Evolutionary conservation across 2,329 filamentous ascomycete species (phyloP), one percentile per base, ranked within the genome.

Genomic region (Thelonectria discophora): DNA sequence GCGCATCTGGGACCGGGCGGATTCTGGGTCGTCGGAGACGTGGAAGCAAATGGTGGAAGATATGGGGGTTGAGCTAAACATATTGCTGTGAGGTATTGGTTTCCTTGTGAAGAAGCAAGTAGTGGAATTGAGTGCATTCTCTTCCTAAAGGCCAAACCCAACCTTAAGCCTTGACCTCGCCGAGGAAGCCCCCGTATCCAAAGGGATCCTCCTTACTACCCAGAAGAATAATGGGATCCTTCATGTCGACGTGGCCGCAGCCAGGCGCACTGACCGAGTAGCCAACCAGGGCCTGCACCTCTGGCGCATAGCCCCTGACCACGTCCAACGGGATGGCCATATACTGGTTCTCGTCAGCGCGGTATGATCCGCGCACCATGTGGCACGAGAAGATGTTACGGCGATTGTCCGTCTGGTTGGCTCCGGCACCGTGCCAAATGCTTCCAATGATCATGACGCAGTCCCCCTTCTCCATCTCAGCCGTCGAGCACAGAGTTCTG

Each of bases 401-500:
- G 39, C 48, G 48, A 15, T 37, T 40, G 11, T 47, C 27, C 3
- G 55, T 47, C 11, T 24, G 52, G 27, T 58, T 58, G n/a, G 43
- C 40, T 1, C 55, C 55, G 7, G 55, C 55, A 4, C 55, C 55
- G 37, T 58, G 55, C 55, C 55, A 58, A n/a, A 58, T 39, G 34
- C 48, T 53, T 2, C 55, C 55, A 12, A 58, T 58, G 21, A 58
- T 58, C 10, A 58, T 32, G 11, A 58, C 40, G 6, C 47, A 48
- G 32, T 58, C 55, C 2, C 55, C 55, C 30, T 47, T 48, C 1
- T 18, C 32, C 40, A 58, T 46, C 42, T 58, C 55, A 15, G 34
- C 27, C 3, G 55, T 58, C 12, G 55, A 58, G 12, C 56, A 58
- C 1, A 53, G 40, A 12, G 49, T 27, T 11, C 40, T 9, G 15